These are phyloP conservation scores for Paecilomyces sp. DNA, from an alignment of 2,329 filamentous ascomycete species.

Conservation along the genomic window DNA sequence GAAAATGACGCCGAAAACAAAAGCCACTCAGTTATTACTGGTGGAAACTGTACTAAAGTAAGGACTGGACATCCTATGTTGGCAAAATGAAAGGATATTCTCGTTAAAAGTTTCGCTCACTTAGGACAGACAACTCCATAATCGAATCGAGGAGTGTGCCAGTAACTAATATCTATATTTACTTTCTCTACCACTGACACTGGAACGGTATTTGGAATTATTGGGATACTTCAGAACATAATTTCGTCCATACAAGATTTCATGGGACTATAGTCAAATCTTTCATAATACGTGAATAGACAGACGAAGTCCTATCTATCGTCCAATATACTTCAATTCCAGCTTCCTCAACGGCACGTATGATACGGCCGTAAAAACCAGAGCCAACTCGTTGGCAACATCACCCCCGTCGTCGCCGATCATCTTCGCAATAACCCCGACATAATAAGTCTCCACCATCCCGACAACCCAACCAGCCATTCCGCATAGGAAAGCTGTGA, in stretches of 20 bases:
- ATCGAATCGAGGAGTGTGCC: too few relatives aligned
- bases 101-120: too few relatives aligned
- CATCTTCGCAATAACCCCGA: constrained; percentile 38
- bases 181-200: too few relatives aligned
- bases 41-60: too few relatives aligned
- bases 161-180: too few relatives aligned
- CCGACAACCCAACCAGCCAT: constrained; percentile 48
- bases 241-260: background rate
- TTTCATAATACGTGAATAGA: background rate
- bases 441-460: constrained; percentile 53
- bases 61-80: too few relatives aligned
- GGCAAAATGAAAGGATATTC: too few relatives aligned
- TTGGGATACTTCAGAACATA: background rate
- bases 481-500: constrained; percentile 39
- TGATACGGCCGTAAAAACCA: constrained; percentile 42
- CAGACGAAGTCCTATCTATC: constrained; percentile 17
- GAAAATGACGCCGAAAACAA: too few relatives aligned
- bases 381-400: constrained; percentile 47
- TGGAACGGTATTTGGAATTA: too few relatives aligned
- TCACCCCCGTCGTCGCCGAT: constrained; percentile 43
- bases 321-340: constrained; percentile 42
- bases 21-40: too few relatives aligned
- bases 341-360: constrained; percentile 43
- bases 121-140: too few relatives aligned
- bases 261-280: background rate